These are phyloP conservation scores for Solanum paucissectum DNA, from an alignment of 257 asterid genomes.

Conservation along the genomic window DNA sequence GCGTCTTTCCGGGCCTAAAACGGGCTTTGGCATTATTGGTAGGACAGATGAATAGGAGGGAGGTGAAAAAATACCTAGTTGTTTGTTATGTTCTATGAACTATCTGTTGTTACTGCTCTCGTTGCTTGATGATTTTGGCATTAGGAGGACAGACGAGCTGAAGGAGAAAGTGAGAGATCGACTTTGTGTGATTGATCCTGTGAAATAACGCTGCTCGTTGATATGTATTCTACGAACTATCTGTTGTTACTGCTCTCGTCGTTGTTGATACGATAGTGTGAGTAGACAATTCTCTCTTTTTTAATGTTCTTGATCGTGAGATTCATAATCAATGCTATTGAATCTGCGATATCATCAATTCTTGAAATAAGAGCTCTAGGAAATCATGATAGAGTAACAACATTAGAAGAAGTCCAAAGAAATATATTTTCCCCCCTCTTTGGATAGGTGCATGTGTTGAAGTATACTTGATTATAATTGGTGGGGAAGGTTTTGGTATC, in stretches of 20 bases:
- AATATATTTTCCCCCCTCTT: not conserved
- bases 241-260: not conserved
- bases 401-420: slow-evolving; percentile 2
- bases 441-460: not conserved
- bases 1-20: slow-evolving; percentile 17
- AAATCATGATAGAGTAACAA: not conserved
- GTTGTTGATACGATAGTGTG: not conserved
- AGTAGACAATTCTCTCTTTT: not conserved
- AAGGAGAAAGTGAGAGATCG: not conserved
- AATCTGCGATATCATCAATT: not conserved
- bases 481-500: slow-evolving; percentile 78
- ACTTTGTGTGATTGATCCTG: not conserved
- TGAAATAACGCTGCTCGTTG: not conserved
- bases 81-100: not conserved
- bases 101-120: not conserved
- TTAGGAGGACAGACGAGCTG: not conserved
- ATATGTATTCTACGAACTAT: not conserved
- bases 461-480: slow-evolving; percentile 30
- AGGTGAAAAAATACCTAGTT: not conserved
- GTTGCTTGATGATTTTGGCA: not conserved
- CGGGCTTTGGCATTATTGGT: slow-evolving; percentile 29
- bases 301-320: not conserved
- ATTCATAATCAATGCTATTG: not conserved
- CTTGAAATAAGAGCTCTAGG: not conserved
- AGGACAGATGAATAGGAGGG: not conserved